Percentiles rank a stretch among this genome's conserved stretches.
These are phyloP conservation scores for Nigrospora sphaerica DNA, from an alignment of 2,329 filamentous ascomycete genomes.

Conservation along the genomic window DNA sequence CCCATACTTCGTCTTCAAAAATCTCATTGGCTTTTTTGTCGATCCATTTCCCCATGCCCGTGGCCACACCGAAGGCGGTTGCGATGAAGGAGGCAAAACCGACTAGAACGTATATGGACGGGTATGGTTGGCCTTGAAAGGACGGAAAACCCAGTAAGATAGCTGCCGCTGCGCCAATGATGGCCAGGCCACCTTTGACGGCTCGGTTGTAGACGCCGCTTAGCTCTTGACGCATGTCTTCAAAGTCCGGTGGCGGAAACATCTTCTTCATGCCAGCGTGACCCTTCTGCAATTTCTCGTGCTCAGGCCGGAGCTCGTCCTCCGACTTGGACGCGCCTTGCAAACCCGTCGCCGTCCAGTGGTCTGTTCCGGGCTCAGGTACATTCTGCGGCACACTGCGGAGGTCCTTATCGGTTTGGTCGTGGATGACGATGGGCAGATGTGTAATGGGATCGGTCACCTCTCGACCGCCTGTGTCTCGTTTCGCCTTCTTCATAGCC, in stretches of 20 bases:
- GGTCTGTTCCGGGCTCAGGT: constrained; percentile 25
- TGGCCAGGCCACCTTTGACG: constrained; percentile 26
- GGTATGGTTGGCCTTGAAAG: constrained; percentile 10
- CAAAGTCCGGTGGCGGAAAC: constrained; percentile 43
- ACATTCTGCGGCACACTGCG: constrained; percentile 28
- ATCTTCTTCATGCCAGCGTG: constrained; percentile 33
- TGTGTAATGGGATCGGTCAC: constrained; percentile 70
- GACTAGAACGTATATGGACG: constrained; percentile 12
- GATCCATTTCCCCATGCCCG: constrained; percentile 51
- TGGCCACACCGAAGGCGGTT: constrained; percentile 22
- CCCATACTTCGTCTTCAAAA: constrained; percentile 66
- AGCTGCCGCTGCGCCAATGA: constrained; percentile 20
- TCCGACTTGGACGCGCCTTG: constrained; percentile 30
- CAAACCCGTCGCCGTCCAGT: constrained; percentile 29
- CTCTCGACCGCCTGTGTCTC: constrained; percentile 43
- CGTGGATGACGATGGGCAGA: constrained; percentile 60
- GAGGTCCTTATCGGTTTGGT: constrained; percentile 59
- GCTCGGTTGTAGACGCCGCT: constrained; percentile 24
- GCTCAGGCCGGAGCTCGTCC: constrained; percentile 28
- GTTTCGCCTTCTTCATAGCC: constrained; percentile 35
- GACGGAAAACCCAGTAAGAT: constrained; percentile 13
- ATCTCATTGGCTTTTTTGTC: constrained; percentile 53
- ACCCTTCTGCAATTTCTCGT: constrained; percentile 24
- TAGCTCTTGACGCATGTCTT: constrained; percentile 27
- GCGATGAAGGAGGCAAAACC: constrained; percentile 15